Evolutionary conservation across 2,329 filamentous ascomycete genomes (phyloP), one percentile per base, ranked within the genome.

Genomic region (Claviceps paspali): DNA sequence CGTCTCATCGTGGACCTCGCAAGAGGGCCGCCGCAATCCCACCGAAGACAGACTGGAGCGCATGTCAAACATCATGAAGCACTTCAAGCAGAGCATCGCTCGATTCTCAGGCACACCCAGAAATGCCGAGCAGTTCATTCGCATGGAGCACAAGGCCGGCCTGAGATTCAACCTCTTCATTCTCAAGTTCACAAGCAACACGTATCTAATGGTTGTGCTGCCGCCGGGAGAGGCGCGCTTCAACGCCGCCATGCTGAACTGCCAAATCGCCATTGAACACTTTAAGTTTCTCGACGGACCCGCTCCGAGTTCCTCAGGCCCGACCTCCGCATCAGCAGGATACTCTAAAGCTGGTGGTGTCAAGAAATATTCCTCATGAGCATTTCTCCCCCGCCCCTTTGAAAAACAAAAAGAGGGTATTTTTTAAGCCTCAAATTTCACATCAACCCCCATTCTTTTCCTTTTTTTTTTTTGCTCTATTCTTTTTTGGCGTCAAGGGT

Each of bases 41-140:
- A 92, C 84, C 43, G 80, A 81, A 35, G 91, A 98, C 60, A 82
- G 91, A 3, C 86, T 94, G 50, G 91, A 98, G 66, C 81, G 71
- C 48, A 82, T 98, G 53, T 91, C 82, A 43, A 96, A 94, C 57
- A 95, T 98, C 52, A 82, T 98, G 62, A 98, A 98, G 64, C 87
- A 88, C 41, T 95, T 96, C 66, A 98, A 96, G 65, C 88, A 96
- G 63, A 75, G 67, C 45, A 72, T 74, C 42, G 78, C 74, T 39
- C 76, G 80, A 48, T 85, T 82, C 57, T 86, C 81, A 1, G 80
- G 81, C 34, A 82, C 81, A 19, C 80, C 82, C n/a, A 78, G 82
- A 37, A 82, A 82, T 45, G 78, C 79, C 4, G 82, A 85, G 58
- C 82, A 86, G 57, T 87, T 88, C 49, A 75, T 76, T 33, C 69